Evolutionary conservation across 805 yeast species (phyloP).

Genomic region (Candida xyloterini): DNA sequence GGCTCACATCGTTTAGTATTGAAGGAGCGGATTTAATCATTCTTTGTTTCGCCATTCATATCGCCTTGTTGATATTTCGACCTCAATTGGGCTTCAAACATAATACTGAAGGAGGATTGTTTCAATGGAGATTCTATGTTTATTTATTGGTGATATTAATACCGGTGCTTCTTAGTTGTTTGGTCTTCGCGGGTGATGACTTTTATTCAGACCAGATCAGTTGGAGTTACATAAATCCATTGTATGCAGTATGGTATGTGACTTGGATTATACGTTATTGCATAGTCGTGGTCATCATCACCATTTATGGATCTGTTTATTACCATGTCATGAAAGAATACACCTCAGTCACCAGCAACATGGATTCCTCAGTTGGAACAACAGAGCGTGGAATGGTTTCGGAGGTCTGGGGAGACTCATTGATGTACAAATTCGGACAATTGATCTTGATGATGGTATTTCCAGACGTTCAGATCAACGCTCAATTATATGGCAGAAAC

Average conservation of each 20-base stretch:
- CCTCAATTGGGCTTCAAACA: constrained; percentile 34
- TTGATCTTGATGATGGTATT: constrained; percentile 28
- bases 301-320: constrained; percentile 69
- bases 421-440: constrained; percentile 32
- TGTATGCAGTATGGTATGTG: constrained; percentile 68
- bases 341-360: constrained; percentile 46
- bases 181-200: constrained; percentile 57
- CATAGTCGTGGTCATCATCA: constrained; percentile 58
- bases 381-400: constrained; percentile 18
- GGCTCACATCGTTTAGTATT: constrained; percentile 73
- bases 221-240: constrained; percentile 77
- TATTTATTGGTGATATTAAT: constrained; percentile 56
- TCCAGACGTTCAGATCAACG: constrained; percentile 31
- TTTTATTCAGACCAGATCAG: constrained; percentile 64
- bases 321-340: constrained; percentile 66
- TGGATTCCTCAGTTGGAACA: constrained; percentile 23
- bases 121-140: constrained; percentile 51
- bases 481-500: constrained; percentile 30
- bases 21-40: constrained; percentile 89
- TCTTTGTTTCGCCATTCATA: constrained; percentile 77
- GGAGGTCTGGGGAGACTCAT: constrained; percentile 27
- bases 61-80: constrained; percentile 66
- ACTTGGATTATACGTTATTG: constrained; percentile 82
- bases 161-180: constrained; percentile 66
- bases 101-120: constrained; percentile 68